Conservation (phyloP, 805 yeast species). For the Candida tallmaniae region DNA sequence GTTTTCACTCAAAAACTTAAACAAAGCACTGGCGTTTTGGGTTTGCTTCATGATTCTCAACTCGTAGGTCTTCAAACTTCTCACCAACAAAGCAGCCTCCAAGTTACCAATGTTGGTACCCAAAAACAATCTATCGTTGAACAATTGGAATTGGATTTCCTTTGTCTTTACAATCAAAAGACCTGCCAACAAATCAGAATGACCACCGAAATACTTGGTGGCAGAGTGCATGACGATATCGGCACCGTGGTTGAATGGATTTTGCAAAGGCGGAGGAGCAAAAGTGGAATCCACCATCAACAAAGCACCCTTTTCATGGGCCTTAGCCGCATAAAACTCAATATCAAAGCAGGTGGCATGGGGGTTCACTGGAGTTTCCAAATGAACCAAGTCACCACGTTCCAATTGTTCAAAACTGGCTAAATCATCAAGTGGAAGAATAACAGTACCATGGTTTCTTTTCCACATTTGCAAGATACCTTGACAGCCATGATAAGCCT, state of each 20-base stretch:
- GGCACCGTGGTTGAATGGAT: slow-evolving; percentile 79
- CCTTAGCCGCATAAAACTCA: slow-evolving; percentile 56
- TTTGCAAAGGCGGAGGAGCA: slow-evolving; percentile 87
- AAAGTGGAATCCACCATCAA: slow-evolving; percentile 80
- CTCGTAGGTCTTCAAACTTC: slow-evolving; percentile 80
- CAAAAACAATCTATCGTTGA: slow-evolving; percentile 59
- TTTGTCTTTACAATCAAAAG: slow-evolving; percentile 60
- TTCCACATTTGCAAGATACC: slow-evolving; percentile 61
- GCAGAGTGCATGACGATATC: slow-evolving; percentile 92
- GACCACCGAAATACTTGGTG: slow-evolving; percentile 94
- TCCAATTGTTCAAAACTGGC: slow-evolving; percentile 41
- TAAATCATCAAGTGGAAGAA: slow-evolving; percentile 28
- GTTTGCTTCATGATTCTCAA: slow-evolving; percentile 68
- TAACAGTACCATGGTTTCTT: slow-evolving; percentile 55
- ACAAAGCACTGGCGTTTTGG: slow-evolving; percentile 56
- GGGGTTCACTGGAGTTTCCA: slow-evolving; percentile 90
- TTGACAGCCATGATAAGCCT: slow-evolving; percentile 83
- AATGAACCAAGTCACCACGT: slow-evolving; percentile 71
- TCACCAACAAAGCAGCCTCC: slow-evolving; percentile 67
- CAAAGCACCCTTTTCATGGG: slow-evolving; percentile 73
- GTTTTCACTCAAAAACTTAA: slow-evolving; percentile 52
- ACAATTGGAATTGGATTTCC: slow-evolving; percentile 41
- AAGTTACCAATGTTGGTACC: slow-evolving; percentile 80
- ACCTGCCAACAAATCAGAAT: slow-evolving; percentile 86
- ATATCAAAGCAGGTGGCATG: slow-evolving; percentile 65